Base-by-base conservation (phyloP, 805 yeast species). In the Metschnikowia borealis region DNA sequence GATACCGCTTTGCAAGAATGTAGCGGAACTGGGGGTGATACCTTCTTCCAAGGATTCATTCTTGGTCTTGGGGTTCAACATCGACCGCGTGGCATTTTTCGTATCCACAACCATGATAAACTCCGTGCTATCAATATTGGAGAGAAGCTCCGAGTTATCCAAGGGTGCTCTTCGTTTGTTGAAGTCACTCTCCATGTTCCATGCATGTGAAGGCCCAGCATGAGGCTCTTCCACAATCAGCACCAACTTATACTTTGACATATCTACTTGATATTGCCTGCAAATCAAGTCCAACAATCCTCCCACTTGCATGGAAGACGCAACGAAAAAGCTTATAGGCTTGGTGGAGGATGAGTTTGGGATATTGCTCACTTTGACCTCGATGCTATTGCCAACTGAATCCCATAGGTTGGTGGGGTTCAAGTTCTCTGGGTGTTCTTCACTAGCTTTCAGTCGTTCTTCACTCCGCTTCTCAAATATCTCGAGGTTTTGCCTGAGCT, bases 1-100 rank as follows among this genome's bases (percentile, higher is more conserved):
- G 26, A 63, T 62, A 1, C 58, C 57, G 7, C 57, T 47, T 31
- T 54, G 54, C 6, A 57, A 46, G 35, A 58, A 62, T 5, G 65
- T 56, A 3, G 61, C 47, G 1, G 63, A 63, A 1, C 64, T 58
- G 1, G 72, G 71, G 0, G 74, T 69, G 13, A 68, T 68, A 11
- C 62, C 63, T 6, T 56, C 55, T 34, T 58, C 62, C 15, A 59
- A 44, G 14, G 51, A 48, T 29, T 56, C 56, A n/a, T 52, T 51
- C 4, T 44, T 50, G 14, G 39, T 8, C n/a, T 39, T 42, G 21
- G 52, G 56, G 26, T 52, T 54, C 39, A 49, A 40, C 59, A 56
- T 54, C 26, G 55, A 54, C 35, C 49, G 46, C 7, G 51, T 41
- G 7, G 49, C 32, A n/a, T 45, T 49, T n/a, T 48, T 35, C 15